Conservation (phyloP, 192 early-diverging fungal species). For the Cladochytrium replicatum region DNA sequence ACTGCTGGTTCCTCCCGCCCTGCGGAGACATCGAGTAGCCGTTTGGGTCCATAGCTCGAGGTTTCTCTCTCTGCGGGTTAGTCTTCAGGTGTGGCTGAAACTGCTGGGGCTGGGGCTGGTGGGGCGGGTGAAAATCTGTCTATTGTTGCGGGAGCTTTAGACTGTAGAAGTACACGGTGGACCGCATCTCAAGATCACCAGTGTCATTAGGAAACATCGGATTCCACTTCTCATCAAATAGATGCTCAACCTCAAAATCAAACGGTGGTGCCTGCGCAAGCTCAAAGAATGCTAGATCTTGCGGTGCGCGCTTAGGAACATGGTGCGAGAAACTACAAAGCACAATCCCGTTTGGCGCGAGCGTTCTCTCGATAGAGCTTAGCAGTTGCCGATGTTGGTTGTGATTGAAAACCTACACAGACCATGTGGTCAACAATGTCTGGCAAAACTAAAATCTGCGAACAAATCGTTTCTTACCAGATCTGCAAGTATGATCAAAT, state of each 20-base stretch:
- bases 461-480: conserved; percentile 5
- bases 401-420: conserved; percentile 85
- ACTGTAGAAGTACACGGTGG: conserved; percentile 72
- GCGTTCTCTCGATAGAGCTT: conserved; percentile 48
- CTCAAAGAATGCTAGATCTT: conserved; percentile 77
- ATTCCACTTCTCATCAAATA: conserved; percentile 56
- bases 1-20: no score
- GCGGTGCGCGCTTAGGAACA: conserved; percentile 63
- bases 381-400: conserved; percentile 72
- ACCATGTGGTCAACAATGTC: no score
- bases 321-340: conserved; percentile 80
- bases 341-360: conserved; percentile 44
- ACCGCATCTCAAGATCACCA: conserved; percentile 64
- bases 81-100: no score
- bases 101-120: no score
- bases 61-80: no score
- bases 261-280: conserved; percentile 53
- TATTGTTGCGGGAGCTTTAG: no score
- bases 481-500: conserved; percentile 77
- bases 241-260: conserved; percentile 56
- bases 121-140: no score
- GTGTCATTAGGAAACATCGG: conserved; percentile 85
- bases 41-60: no score
- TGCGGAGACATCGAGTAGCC: no score
- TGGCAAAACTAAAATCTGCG: not conserved